phyloP scores from a whole-genome alignment of 129 eudicot species.

The Escallonia rubra region DNA sequence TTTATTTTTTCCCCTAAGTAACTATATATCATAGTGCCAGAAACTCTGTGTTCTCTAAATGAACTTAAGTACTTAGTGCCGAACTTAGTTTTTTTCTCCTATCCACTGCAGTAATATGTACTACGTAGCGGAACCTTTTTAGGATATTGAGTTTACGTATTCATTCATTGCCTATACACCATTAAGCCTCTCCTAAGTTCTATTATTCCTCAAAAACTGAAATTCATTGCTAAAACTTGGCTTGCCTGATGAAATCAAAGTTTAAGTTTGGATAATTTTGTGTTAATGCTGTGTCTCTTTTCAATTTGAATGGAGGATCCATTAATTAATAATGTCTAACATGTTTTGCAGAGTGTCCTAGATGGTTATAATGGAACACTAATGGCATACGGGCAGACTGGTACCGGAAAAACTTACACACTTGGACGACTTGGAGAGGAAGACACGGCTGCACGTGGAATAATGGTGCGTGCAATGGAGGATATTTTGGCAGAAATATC shows the following conservation, averaged over 20 bases:
- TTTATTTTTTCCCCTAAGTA: too few relatives aligned
- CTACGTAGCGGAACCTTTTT: not conserved
- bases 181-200: too few relatives aligned
- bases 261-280: too few relatives aligned
- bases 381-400: conserved; percentile 98
- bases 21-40: too few relatives aligned
- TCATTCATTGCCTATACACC: too few relatives aligned
- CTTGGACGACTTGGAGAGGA: conserved; percentile 90
- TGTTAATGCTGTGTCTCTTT: too few relatives aligned
- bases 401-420: conserved; percentile 94
- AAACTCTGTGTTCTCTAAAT: too few relatives aligned
- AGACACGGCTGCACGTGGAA: conserved; percentile 92
- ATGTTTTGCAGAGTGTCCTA: conserved; percentile 68
- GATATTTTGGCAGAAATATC: conserved; percentile 59
- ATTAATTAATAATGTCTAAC: too few relatives aligned
- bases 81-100: not conserved
- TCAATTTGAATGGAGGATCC: too few relatives aligned
- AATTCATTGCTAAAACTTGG: too few relatives aligned
- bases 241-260: too few relatives aligned
- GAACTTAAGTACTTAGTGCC: not conserved
- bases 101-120: not conserved
- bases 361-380: conserved; percentile 96
- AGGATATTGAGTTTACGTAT: not conserved
- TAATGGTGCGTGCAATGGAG: conserved; percentile 98
- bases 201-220: too few relatives aligned